Base-by-base conservation (phyloP, 1,284 basidiomycete genomes). In the Apiotrichum domesticum region DNA sequence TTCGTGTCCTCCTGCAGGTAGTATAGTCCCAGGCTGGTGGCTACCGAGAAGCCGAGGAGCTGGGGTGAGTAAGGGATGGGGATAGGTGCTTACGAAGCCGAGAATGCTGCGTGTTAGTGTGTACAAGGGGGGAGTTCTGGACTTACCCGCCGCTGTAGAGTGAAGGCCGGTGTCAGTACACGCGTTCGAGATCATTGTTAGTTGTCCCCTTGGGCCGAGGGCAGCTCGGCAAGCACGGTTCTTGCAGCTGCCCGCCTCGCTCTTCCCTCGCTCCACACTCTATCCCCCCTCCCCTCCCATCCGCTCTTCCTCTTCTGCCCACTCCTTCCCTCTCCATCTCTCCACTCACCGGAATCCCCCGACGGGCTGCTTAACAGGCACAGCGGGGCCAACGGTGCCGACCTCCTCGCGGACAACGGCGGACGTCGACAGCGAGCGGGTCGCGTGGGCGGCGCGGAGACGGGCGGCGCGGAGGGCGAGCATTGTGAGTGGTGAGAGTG, bases 1-100 rank as follows among this genome's bases (percentile, higher is more conserved):
- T 91, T 90, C 77, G 92, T 93, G 77, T 95, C 92, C 64, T 94
- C 88, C 52, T 94, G 79, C 33, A 96, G 79, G 71, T 90, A 85
- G 73, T 91, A 94, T 49, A 90, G 87, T 47, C 90, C 90, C 67
- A 87, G 84, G 0, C 55, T 56, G 32, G 57, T 56, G 2, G 62
- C 56, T 15, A 57, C 58, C 37, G 61, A 68, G 51, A 68, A 69
- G 43, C 55, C 69, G 43, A 74, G 75, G 76, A 90, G 91, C 79
- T 81, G 89, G 67, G 86, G 88, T 13, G 11, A 15, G 51, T 95
- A 87, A 76, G 95, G 6, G 14, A 35, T 35, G 2, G 2, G 40
- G 4, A 15, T 3, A 2, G 41, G 11, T 34, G 69, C 74, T 63
- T 46, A 94, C 77, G 72, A 95, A 95, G 0, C 92, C 92, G 34